Base-by-base conservation (phyloP, 2,329 filamentous ascomycete species). In the Fusarium albosuccineum region DNA sequence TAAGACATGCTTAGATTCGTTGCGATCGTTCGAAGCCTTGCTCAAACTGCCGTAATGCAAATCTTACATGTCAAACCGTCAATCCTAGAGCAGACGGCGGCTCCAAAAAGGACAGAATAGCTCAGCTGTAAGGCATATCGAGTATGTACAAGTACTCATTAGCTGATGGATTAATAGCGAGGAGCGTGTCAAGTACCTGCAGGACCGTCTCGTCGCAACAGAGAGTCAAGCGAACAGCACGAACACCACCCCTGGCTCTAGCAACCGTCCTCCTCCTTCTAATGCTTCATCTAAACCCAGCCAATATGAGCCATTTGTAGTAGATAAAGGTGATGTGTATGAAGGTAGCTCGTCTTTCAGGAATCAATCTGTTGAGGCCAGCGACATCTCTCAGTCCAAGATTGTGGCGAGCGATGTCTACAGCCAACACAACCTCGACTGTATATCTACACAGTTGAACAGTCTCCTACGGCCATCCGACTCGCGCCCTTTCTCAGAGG, bases 1-100 rank as follows among this genome's bases (percentile, higher is more conserved):
- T 50, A 16, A 45, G 16, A 40, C 10, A 1, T n/a, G 27, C 17
- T 53, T 8, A 53, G 50, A 53, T 53, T 30, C 50, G 50, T 4
- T 53, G 50, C 26, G 37, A 53, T 53, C 50, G 50, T 42, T 53
- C 50, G n/a, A 53, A 29, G 10, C 50, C 50, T 34, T 53, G 50
- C 16, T 40, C 50, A 7, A 42, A 42, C 27, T 53, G 50, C 14
- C 50, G 50, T 9, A 53, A 36, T 9, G 50, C 50, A 9, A 29
- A 40, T 29, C 50, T 53, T 22, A 29, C 50, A 42, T 53, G 36
- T n/a, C 50, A 53, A 42, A 40, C 39, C 6, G 29, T 53, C n/a
- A 33, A 53, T 14, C 36, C 50, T 3, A 53, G 36, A 42, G 39
- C 37, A 53, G 50, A 53, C 37, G 10, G 17, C 4, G 17, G n/a